Evolutionary conservation across 2,329 filamentous ascomycete genomes (phyloP).

Genomic region (Lasiodiplodia gonubiensis): DNA sequence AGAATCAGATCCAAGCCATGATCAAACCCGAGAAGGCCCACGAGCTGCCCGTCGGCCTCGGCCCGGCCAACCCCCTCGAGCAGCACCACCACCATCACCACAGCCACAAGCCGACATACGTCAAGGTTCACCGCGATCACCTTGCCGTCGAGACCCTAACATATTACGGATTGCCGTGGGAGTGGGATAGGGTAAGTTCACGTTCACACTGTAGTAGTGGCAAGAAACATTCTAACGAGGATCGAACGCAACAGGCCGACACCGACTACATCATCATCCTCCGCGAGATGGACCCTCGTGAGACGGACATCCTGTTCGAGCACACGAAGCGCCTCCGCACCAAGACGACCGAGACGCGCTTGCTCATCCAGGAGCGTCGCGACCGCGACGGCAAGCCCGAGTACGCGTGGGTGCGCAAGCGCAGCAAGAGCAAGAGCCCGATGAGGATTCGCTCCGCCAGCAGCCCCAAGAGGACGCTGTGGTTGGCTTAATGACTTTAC

Average conservation of each 20-base stretch:
- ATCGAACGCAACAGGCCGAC: constrained; percentile 42
- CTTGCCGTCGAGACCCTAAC: constrained; percentile 53
- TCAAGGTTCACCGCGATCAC: constrained; percentile 55
- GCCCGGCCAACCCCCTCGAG: constrained; percentile 33
- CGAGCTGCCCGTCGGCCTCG: constrained; percentile 42
- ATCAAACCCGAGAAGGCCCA: constrained; percentile 54
- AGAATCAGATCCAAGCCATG: constrained; percentile 56
- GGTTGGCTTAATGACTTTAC: neutral
- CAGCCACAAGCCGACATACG: constrained; percentile 49
- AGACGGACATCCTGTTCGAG: constrained; percentile 58
- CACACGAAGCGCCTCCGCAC: constrained; percentile 54
- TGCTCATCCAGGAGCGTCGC: constrained; percentile 52
- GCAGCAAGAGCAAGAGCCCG: constrained; percentile 23
- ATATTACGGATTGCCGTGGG: constrained; percentile 56
- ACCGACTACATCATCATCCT: constrained; percentile 57
- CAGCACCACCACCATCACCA: constrained; percentile 15
- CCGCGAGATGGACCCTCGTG: constrained; percentile 54
- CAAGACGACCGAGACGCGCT: constrained; percentile 35
- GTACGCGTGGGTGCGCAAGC: constrained; percentile 52
- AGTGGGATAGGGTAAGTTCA: constrained; percentile 53
- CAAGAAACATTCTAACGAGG: neutral
- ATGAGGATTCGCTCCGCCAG: constrained; percentile 3
- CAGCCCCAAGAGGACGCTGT: constrained; percentile 31
- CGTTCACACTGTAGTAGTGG: too few relatives aligned
- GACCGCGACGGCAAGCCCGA: constrained; percentile 46